Conservation (phyloP, 768 basidiomycete species). For the Mrakia gelida region DNA sequence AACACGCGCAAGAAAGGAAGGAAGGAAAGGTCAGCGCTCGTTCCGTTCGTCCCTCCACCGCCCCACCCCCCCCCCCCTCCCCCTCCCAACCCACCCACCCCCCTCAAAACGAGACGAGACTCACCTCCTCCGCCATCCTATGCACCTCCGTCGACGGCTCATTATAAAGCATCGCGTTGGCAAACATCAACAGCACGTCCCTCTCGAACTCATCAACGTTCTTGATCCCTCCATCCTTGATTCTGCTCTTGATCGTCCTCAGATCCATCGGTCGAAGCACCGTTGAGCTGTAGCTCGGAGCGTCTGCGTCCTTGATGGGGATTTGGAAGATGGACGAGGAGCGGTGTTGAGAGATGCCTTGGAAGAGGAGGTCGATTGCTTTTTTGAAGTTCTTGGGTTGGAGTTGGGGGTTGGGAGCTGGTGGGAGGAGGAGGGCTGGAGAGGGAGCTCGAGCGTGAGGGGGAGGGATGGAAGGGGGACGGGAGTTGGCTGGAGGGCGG, state of each 20-base stretch:
- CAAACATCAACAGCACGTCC: slow-evolving; percentile 89
- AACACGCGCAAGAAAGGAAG: background rate
- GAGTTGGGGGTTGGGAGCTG: slow-evolving; percentile 70
- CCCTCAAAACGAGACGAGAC: slow-evolving; percentile 37
- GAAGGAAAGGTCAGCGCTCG: background rate
- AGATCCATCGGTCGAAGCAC: slow-evolving; percentile 94
- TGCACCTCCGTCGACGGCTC: slow-evolving; percentile 78
- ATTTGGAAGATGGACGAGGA: slow-evolving; percentile 20
- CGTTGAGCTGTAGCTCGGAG: slow-evolving; percentile 85
- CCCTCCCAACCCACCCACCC: background rate
- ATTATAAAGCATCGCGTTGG: slow-evolving; percentile 97
- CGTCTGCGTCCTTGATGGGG: slow-evolving; percentile 54
- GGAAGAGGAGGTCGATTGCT: slow-evolving; percentile 52
- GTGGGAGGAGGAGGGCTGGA: slow-evolving; percentile 55
- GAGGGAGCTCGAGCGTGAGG: background rate
- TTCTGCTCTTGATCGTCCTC: slow-evolving; percentile 80
- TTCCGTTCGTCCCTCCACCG: no score
- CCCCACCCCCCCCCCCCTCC: no score
- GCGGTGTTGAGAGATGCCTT: slow-evolving; percentile 35
- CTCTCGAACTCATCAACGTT: slow-evolving; percentile 83
- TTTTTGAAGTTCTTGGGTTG: slow-evolving; percentile 27
- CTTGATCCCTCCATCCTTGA: slow-evolving; percentile 75
- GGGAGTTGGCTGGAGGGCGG: background rate
- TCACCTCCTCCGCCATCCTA: slow-evolving; percentile 84
- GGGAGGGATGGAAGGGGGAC: background rate